Percentiles rank a stretch among this genome's conserved stretches.
These are phyloP conservation scores for Cucurbita moschata DNA, from an alignment of 306 rosid genomes.

Conservation along the genomic window DNA sequence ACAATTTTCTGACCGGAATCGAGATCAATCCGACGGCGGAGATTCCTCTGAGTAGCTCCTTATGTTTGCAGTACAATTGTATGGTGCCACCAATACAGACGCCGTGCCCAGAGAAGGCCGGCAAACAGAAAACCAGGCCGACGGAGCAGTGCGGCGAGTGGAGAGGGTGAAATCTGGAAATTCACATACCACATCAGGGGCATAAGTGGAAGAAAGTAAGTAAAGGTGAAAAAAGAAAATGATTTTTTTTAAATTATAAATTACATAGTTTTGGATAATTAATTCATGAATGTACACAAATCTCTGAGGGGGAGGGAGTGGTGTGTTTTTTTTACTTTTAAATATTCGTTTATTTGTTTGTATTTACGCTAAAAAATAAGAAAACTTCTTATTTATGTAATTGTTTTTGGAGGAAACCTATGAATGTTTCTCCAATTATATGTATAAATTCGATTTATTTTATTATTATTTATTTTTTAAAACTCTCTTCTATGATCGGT, in stretches of 20 bases:
- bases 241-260: background rate
- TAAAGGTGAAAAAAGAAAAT: background rate
- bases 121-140: constrained; percentile 62
- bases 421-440: background rate
- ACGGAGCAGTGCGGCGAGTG: constrained; percentile 60
- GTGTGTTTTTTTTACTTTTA: background rate
- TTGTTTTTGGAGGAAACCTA: background rate
- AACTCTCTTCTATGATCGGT: too few species aligned
- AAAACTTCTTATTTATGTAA: background rate
- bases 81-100: constrained; percentile 87
- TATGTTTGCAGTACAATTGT: constrained; percentile 94
- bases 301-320: background rate
- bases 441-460: background rate
- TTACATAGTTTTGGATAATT: constrained; percentile 3
- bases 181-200: background rate
- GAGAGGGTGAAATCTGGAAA: constrained; percentile 34
- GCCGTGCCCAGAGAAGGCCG: constrained; percentile 73
- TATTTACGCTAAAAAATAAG: background rate
- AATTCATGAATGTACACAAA: background rate
- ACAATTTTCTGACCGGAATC: constrained; percentile 71
- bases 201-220: constrained; percentile 8
- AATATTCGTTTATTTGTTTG: background rate
- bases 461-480: background rate
- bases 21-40: constrained; percentile 85
- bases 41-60: constrained; percentile 70